Evolutionary conservation across 2,329 filamentous ascomycete species (phyloP), one percentile per base, ranked within the genome.

Genomic region (Metarhizium humberi): DNA sequence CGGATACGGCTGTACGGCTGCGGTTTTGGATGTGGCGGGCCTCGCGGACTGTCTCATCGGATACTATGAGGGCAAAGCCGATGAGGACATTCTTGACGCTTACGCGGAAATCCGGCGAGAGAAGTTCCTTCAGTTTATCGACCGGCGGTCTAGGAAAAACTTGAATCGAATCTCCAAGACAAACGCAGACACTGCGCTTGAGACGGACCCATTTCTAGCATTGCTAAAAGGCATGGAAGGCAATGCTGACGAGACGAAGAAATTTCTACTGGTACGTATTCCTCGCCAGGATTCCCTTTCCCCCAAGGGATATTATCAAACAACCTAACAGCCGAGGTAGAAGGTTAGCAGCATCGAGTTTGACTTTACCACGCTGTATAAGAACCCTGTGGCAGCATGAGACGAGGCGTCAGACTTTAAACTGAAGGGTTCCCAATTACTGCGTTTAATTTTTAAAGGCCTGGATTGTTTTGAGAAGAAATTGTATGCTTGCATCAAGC

Each of bases 1-100:
- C 42, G 76, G 76, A 3, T 67, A 78, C 30, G 77, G 76, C 8
- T 66, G 78, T 20, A 79, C 2, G 75, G 75, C 7, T 75, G 76
- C 1, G 73, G 79, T 52, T 74, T 71, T 56, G 7, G 77, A 79
- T 54, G 70, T 77, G 5, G 75, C 73, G 13, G 73, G 73, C 6
- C 69, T 79, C 8, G 75, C 71, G 55, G 76, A 79, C 58, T 73
- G 74, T 54, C 67, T 81, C 0, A 51, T 67, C 8, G 73, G 73
- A 1, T 73, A 75, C 18, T 65, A 74, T 55, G 64, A 68, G 5
- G 70, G 67, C 2, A 56, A 66, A 5, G 69, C 70, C 2, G 69
- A 72, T 56, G 68, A 72, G 5, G 59, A 54, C 4, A 76, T 77
- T 45, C 64, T 77, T 7, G 71, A 75, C 60, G 70, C 66, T 47